Evolutionary conservation across 805 yeast genomes (phyloP), one percentile per base, ranked within the genome.

Genomic region (Zygosaccharomyces siamensis): DNA sequence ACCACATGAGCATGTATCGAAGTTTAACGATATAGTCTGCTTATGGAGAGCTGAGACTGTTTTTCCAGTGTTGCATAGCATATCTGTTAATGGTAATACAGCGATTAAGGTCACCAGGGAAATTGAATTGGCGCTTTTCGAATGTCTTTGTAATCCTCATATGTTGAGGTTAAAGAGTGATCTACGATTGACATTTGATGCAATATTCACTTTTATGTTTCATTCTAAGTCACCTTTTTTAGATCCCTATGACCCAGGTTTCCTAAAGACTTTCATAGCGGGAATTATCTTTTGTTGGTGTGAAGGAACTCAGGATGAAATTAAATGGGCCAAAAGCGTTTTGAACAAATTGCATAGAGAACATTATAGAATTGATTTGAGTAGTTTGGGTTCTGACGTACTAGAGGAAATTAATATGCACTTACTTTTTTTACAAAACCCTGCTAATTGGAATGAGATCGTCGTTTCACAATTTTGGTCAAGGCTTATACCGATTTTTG

Each of bases 331-430:
- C 0, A 54, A 70, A 46, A 63, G 50, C 27, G 61, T 57, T 46
- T 60, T 64, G 53, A 68, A 50, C 32, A 53, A 51, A 23, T 45
- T 66, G 24, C 57, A 52, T 16, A 31, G 36, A 11, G 49, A 47
- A 30, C 48, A 50, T 2, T 49, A 47, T 40, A 53, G 49, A 5
- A 28, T 51, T 8, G 32, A 43, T 28, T 41, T 50, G 10, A 39
- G 56, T 10, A 64, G 62, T 38, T 55, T 70, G 36, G 62, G 71
- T 11, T 54, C 67, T 6, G 70, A 77, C 30, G 60, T 80, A 1
- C 54, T 76, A 5, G 85, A 81, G 56, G 90, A 85, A 58, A 77
- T 76, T 50, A 74, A 72, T 42, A 56, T 67, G 2, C 81, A 83
- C 58, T 67, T 78, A 18, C 71, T 75, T 47, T 66, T 71, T 36